Percentiles rank a stretch among this genome's conserved stretches.
Conservation (phyloP, 768 basidiomycete species). For the Punctularia strigosozonata region DNA sequence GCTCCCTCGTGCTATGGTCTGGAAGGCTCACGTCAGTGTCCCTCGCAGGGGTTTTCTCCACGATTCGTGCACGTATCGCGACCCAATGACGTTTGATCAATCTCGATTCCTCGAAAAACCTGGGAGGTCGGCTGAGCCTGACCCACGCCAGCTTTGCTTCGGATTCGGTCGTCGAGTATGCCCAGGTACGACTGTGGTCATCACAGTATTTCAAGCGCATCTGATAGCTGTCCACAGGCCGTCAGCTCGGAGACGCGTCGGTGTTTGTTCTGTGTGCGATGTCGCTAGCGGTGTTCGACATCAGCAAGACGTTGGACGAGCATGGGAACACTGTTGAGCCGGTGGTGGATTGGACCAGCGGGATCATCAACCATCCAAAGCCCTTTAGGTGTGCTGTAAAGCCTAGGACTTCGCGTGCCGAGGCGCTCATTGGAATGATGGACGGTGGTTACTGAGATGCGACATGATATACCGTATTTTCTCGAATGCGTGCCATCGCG, state of each 20-base stretch:
- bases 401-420: constrained; percentile 10
- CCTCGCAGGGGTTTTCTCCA: not conserved
- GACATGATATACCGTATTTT: no score
- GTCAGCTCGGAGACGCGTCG: constrained; percentile 30
- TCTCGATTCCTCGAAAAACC: not conserved
- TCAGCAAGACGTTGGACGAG: constrained; percentile 14
- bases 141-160: not conserved
- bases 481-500: no score
- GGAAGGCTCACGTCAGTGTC: not conserved
- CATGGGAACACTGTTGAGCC: constrained; percentile 11
- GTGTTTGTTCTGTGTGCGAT: constrained; percentile 24
- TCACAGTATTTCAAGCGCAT: no score
- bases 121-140: not conserved
- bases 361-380: constrained; percentile 13
- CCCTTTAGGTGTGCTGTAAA: constrained; percentile 11
- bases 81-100: not conserved
- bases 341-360: constrained; percentile 6
- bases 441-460: no score
- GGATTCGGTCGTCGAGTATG: not conserved
- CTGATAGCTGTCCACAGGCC: no score
- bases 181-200: no score
- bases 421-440: constrained; percentile 9
- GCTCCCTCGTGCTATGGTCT: not conserved
- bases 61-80: not conserved
- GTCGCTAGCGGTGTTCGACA: constrained; percentile 22